A percentile compares a stretch with the other conserved stretches of the same genome.
These are phyloP conservation scores for Stagonosporopsis rhizophila DNA, from an alignment of 2,329 filamentous ascomycete species.

Conservation along the genomic window DNA sequence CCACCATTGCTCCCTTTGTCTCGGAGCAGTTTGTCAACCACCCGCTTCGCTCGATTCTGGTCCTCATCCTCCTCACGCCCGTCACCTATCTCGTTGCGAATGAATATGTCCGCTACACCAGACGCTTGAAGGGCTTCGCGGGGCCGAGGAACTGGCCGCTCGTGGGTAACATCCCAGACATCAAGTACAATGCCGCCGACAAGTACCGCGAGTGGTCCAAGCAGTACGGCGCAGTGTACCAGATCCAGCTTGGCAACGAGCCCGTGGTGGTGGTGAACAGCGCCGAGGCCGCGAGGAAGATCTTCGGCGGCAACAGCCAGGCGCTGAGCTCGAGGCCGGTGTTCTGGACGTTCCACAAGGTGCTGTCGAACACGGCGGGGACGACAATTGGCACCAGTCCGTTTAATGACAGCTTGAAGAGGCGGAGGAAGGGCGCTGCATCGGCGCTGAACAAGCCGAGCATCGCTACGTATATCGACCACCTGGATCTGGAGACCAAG, in stretches of 20 bases:
- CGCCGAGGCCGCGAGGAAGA: constrained; percentile 50
- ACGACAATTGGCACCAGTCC: constrained; percentile 74
- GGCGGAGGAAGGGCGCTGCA: constrained; percentile 69
- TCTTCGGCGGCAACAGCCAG: constrained; percentile 53
- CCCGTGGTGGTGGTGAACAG: constrained; percentile 55
- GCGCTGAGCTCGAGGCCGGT: constrained; percentile 53
- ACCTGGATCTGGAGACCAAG: constrained; percentile 68
- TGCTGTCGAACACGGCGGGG: constrained; percentile 69
- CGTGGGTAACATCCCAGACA: constrained; percentile 53
- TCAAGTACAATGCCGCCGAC: constrained; percentile 53
- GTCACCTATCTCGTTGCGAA: constrained; percentile 47
- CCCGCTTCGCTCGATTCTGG: constrained; percentile 32
- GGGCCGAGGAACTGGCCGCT: constrained; percentile 51
- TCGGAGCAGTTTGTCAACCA: constrained; percentile 32
- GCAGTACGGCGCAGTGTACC: constrained; percentile 53
- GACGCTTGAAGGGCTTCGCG: constrained; percentile 48
- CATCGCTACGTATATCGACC: constrained; percentile 67
- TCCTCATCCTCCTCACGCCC: constrained; percentile 38
- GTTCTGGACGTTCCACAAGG: constrained; percentile 58
- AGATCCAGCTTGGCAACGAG: constrained; percentile 56
- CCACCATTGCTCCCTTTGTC: constrained; percentile 34
- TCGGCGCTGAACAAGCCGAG: constrained; percentile 71
- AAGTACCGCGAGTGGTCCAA: constrained; percentile 54
- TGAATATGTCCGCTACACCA: constrained; percentile 46
- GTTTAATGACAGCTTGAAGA: constrained; percentile 69